phyloP scores from a whole-genome alignment of 257 asterid genomes.

The Przewalskia tangutica region DNA sequence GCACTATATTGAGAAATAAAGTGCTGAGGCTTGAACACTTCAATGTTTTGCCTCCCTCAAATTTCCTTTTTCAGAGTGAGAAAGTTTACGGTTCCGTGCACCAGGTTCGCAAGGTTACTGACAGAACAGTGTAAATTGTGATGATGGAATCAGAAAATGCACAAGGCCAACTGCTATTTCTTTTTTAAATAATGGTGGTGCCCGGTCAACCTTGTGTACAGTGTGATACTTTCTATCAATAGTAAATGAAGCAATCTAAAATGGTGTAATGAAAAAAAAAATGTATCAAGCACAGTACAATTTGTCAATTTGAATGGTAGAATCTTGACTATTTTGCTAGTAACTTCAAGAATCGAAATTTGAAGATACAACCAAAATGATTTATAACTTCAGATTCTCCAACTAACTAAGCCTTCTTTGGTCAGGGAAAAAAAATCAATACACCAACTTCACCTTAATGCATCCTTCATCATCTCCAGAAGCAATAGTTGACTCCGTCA shows the following conservation, averaged over 20 bases:
- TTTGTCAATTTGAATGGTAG: background rate
- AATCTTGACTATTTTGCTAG: background rate
- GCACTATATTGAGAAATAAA: background rate
- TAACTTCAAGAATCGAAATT: background rate
- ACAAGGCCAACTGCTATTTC: background rate
- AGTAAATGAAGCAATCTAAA: background rate
- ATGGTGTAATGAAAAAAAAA: background rate
- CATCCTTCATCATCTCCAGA: constrained; percentile 93
- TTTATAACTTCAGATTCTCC: background rate
- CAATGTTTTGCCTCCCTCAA: background rate
- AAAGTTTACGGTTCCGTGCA: background rate
- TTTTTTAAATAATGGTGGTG: background rate
- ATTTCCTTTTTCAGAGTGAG: background rate
- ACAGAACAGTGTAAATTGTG: background rate
- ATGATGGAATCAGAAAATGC: background rate
- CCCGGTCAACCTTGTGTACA: background rate
- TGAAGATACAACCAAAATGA: background rate
- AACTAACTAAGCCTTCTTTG: background rate
- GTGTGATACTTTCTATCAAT: background rate
- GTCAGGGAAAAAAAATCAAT: background rate
- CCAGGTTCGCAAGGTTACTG: background rate
- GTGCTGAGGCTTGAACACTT: background rate
- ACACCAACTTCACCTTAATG: constrained; percentile 48
- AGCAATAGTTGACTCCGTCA: constrained; percentile 76
- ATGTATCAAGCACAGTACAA: background rate